Evolutionary conservation across 2,329 filamentous ascomycete species (phyloP), one percentile per base, ranked within the genome.

Genomic region (Aurifilum marmelostoma): DNA sequence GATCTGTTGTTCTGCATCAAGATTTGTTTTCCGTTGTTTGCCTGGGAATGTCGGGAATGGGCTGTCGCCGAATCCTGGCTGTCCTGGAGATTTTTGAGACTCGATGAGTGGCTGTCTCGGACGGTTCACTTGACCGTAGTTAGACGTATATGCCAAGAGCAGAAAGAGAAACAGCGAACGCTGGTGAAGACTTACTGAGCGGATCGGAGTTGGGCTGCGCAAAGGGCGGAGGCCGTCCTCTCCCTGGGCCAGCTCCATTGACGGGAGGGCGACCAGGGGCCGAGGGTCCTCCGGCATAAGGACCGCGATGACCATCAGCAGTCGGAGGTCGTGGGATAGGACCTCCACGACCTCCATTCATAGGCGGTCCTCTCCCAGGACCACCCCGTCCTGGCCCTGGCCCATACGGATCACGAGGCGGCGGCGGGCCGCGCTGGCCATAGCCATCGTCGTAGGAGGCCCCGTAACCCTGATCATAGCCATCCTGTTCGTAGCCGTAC

Each of bases 381-480:
- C 80, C 79, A 9, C 79, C 78, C 21, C 77, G 79, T 39, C 76
- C 76, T 61, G 76, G 76, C 27, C 77, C 78, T 8, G 77, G 78
- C 7, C 80, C 81, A 71, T 84, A 84, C 69, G 81, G 80, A 65
- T 85, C 83, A 71, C 83, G 82, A 21, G 75, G 80, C 5, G 79
- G 80, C 18, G 79, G 79, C 18, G 80, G 81, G 16, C 76, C 79
- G 43, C 80, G 80, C 75, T 82, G 80, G 59, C 78, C 80, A 71
- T 85, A 87, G 71, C 80, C 79, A 60, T 83, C 82, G 65, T 81
- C 79, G 72, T 84, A 82, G 47, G 82, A 80, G 24, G 66, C 67
- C 34, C 73, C 73, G 66, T 77, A 75, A 18, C 76, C 75, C 70
- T 83, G 80, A 61, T 79, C 78, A 65, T 82, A 82, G 14, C 78